Percentiles rank a stretch among this genome's conserved stretches.
Evolutionary conservation across 371 early-diverging fungal genomes (phyloP).

Genomic region (Apophysomyces trapeziformis): DNA sequence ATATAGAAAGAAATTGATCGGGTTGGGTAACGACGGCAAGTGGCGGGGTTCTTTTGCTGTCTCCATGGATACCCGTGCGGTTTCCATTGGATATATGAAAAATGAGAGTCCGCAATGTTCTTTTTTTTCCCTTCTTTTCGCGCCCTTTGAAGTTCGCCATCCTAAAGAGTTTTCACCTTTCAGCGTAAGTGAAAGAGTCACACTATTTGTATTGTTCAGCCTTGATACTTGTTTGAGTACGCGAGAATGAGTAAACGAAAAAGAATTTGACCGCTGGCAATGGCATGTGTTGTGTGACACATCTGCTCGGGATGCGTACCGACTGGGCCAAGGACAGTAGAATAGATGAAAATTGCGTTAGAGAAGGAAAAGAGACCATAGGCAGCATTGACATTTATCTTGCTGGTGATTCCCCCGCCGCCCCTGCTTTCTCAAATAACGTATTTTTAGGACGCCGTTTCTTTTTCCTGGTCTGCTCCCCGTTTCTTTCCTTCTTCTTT

Average conservation of each 20-base stretch:
- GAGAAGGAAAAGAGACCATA: not conserved
- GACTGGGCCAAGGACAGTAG: not conserved
- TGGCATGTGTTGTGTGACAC: slow-evolving; percentile 10
- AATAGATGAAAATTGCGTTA: not conserved
- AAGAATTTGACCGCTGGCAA: not conserved
- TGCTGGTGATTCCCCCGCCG: slow-evolving; percentile 3
- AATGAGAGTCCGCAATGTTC: not conserved
- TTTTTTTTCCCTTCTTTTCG: not conserved
- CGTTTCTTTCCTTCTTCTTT: slow-evolving; percentile 8
- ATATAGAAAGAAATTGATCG: too few species aligned
- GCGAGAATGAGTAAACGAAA: not conserved
- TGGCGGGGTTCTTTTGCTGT: too few species aligned
- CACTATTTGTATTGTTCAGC: slow-evolving; percentile 6
- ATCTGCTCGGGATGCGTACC: slow-evolving; percentile 11
- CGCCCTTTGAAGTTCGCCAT: too few species aligned
- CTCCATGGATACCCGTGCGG: too few species aligned
- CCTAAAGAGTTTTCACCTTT: too few species aligned
- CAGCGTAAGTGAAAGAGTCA: not conserved
- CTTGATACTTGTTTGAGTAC: slow-evolving; percentile 1
- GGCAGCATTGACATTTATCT: slow-evolving; percentile 6
- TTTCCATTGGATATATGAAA: too few species aligned
- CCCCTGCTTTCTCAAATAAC: slow-evolving; percentile 8
- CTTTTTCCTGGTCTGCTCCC: not conserved
- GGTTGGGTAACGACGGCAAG: too few species aligned
- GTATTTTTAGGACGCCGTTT: slow-evolving; percentile 12